Evolutionary conservation across 176 grass and related monocot species (phyloP).

Genomic region (Hyparrhenia diplandra): DNA sequence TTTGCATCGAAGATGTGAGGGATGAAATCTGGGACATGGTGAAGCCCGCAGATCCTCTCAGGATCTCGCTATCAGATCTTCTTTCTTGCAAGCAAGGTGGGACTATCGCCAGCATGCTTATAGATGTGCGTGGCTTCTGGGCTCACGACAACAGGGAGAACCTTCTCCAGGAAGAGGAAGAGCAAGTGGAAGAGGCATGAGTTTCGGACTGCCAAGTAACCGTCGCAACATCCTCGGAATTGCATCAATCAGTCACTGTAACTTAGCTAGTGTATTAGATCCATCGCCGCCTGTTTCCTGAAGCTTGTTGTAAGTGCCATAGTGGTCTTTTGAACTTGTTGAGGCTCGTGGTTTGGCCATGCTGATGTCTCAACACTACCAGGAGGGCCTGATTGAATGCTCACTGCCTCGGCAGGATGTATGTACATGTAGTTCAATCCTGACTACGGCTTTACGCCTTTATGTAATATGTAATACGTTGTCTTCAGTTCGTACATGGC

Average conservation of each 20-base stretch:
- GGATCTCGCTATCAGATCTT: constrained; percentile 68
- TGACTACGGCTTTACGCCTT: not conserved
- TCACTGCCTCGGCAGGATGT: not conserved
- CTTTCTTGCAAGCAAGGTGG: constrained; percentile 93
- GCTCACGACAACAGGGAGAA: constrained; percentile 99
- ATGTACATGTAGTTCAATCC: not conserved
- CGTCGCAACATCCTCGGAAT: too few relatives aligned
- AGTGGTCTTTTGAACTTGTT: not conserved
- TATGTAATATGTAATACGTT: not conserved
- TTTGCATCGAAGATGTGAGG: constrained; percentile 97
- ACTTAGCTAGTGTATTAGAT: constrained; percentile 17
- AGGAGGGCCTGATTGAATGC: not conserved
- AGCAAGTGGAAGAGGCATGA: constrained; percentile 84
- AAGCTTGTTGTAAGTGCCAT: not conserved
- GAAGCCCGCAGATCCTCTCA: constrained; percentile 75
- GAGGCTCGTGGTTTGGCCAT: not conserved
- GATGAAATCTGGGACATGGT: constrained; percentile 99
- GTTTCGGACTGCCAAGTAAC: not conserved
- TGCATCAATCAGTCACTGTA: too few relatives aligned
- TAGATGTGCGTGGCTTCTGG: constrained; percentile 95
- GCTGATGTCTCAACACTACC: not conserved
- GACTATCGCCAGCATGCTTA: constrained; percentile 93
- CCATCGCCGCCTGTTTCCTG: not conserved
- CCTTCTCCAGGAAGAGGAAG: constrained; percentile 98
- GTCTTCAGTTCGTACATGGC: not conserved